Conservation (phyloP, 106 monocot genomes). For the Agapanthus africanus region DNA sequence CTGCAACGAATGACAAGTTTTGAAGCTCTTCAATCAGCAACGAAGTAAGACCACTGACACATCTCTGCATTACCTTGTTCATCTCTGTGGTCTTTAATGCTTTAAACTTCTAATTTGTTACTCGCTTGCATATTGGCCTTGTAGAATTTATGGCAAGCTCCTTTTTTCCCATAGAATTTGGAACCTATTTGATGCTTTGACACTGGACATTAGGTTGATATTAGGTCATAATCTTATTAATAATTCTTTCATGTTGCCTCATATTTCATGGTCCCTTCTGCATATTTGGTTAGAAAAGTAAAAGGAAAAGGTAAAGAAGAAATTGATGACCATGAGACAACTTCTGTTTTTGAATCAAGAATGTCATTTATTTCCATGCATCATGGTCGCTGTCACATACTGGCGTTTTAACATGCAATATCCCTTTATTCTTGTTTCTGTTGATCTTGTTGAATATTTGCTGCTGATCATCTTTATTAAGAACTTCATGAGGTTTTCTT, state of each 20-base stretch:
- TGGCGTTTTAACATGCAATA: too few relatives aligned
- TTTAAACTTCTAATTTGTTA: neutral
- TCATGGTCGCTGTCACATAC: too few relatives aligned
- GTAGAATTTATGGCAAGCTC: neutral
- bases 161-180: neutral
- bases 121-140: neutral
- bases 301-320: too few relatives aligned
- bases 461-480: too few relatives aligned
- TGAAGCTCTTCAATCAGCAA: conserved; percentile 91
- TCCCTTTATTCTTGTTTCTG: neutral
- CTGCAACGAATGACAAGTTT: conserved; percentile 67
- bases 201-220: neutral
- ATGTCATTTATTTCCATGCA: neutral
- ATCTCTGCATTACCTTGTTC: neutral
- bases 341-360: neutral
- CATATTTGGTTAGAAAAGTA: neutral
- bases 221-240: neutral
- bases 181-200: neutral
- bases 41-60: conserved; percentile 51
- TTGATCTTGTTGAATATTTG: too few relatives aligned
- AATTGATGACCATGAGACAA: neutral
- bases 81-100: neutral
- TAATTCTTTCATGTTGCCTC: neutral
- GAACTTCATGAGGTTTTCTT: too few relatives aligned
- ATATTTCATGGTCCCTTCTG: neutral